Evolutionary conservation across 805 yeast genomes (phyloP).

Genomic region (Metschnikowia noctiluminum): DNA sequence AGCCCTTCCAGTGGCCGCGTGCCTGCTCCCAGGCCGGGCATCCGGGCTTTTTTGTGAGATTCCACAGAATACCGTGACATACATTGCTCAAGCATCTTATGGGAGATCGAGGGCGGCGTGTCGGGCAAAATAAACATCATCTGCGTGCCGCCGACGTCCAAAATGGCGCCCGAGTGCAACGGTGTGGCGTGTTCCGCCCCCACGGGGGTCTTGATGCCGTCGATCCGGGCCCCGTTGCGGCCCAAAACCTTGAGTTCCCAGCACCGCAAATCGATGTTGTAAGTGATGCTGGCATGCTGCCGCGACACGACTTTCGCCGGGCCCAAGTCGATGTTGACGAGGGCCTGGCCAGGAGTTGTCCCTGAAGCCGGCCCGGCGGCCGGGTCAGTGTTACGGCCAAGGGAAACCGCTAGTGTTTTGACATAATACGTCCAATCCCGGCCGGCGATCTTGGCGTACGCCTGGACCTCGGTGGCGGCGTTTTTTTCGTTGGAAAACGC

Average conservation of each 20-base stretch:
- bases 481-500: slow-evolving; percentile 73
- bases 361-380: neutral
- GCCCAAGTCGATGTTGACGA: slow-evolving; percentile 83
- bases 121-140: slow-evolving; percentile 99
- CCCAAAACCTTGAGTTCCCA: slow-evolving; percentile 89
- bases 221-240: slow-evolving; percentile 90
- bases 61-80: slow-evolving; percentile 29
- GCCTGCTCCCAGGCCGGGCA: neutral
- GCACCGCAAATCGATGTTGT: slow-evolving; percentile 65
- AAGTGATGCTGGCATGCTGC: slow-evolving; percentile 80
- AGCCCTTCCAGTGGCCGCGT: neutral
- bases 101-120: slow-evolving; percentile 66
- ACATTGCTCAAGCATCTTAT: slow-evolving; percentile 40
- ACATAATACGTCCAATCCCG: slow-evolving; percentile 92
- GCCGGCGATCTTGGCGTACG: slow-evolving; percentile 96
- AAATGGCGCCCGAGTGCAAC: slow-evolving; percentile 79
- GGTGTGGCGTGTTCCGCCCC: slow-evolving; percentile 51
- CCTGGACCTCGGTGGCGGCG: slow-evolving; percentile 79
- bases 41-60: slow-evolving; percentile 18
- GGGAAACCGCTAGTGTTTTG: slow-evolving; percentile 65
- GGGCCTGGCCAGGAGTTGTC: too few species aligned
- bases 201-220: slow-evolving; percentile 55
- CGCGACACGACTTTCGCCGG: slow-evolving; percentile 97
- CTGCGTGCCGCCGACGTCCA: slow-evolving; percentile 96
- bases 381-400: slow-evolving; percentile 77